Base-by-base conservation (phyloP, 495 filamentous ascomycete species). In the Aspergillus panamensis region DNA sequence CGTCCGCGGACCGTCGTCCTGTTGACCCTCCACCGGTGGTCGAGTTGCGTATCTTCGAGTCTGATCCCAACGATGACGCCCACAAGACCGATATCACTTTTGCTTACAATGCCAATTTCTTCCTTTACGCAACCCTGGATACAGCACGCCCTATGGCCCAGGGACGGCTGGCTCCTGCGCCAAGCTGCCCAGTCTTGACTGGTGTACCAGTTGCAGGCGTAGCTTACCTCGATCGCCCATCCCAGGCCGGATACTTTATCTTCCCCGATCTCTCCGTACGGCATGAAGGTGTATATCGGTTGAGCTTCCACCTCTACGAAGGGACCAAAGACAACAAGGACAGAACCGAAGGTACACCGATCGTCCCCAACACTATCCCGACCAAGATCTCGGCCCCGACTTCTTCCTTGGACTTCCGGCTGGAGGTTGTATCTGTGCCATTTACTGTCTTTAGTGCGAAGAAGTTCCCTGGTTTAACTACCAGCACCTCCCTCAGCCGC, bases 11-110 rank as follows among this genome's bases (percentile, higher is more conserved):
- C 72, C 88, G 94, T 64, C 90, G 94, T 50, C 94, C 94, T 7
- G 94, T 98, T 58, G 93, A 98, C 72, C 93, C 94, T 56, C 94
- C 94, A 17, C 94, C 94, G 8, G 92, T 98, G 33, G 91, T 97
- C n/a, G 90, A 95, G 71, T 74, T 98, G 51, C 88, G 86, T 51
- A 87, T 98, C 48, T 92, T 84, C 60, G 88, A 96, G 66, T 91
- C 88, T 25, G 84, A 88, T n/a, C 78, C 76, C 25, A 73, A 72
- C 51, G 76, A 77, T 31, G 76, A 81, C 19, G 58, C 73, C 50
- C 73, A 74, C 43, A 79, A 69, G 52, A 84, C 84, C 54, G 89
- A 94, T 62, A 88, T 96, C 65, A 97, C 94, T 7, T 96, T 94
- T 69, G 79, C 84, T 55, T 92, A 96, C 74, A 93, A 96, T 66